A percentile compares a stretch with the other conserved stretches of the same genome.
phyloP scores from a whole-genome alignment of 1,284 basidiomycete genomes.

The Apiotrichum laibachii region DNA sequence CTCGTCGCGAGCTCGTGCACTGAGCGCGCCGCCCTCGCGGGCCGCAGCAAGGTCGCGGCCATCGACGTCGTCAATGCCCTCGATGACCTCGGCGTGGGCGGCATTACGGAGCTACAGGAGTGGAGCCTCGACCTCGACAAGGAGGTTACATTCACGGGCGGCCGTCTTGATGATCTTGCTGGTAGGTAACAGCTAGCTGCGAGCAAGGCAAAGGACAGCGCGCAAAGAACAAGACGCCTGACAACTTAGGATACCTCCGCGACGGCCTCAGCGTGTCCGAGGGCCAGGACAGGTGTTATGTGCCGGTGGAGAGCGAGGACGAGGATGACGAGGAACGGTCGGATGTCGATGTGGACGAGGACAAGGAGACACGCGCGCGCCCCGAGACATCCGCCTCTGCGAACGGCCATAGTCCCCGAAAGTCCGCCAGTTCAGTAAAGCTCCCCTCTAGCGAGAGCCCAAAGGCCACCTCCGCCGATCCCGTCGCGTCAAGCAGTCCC shows the following conservation, averaged over 20 bases:
- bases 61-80: constrained; percentile 42
- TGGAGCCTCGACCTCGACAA: constrained; percentile 33
- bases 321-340: constrained; percentile 14
- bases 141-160: constrained; percentile 28
- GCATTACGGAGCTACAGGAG: constrained; percentile 38
- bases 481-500: too few species aligned
- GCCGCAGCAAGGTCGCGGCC: constrained; percentile 41
- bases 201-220: too few species aligned
- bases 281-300: constrained; percentile 28
- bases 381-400: background rate
- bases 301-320: constrained; percentile 22
- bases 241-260: constrained; percentile 25
- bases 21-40: constrained; percentile 39
- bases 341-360: constrained; percentile 14
- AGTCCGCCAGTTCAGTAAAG: background rate
- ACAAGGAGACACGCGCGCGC: background rate
- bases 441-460: too few species aligned
- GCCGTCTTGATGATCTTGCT: constrained; percentile 28
- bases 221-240: background rate
- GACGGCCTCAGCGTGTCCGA: constrained; percentile 31
- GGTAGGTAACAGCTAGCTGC: too few species aligned
- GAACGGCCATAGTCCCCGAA: background rate
- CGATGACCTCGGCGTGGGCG: constrained; percentile 38
- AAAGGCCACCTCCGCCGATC: too few species aligned
- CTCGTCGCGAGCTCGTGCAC: constrained; percentile 38